Conservation (phyloP, 768 basidiomycete genomes). For the Trametes meyenii region DNA sequence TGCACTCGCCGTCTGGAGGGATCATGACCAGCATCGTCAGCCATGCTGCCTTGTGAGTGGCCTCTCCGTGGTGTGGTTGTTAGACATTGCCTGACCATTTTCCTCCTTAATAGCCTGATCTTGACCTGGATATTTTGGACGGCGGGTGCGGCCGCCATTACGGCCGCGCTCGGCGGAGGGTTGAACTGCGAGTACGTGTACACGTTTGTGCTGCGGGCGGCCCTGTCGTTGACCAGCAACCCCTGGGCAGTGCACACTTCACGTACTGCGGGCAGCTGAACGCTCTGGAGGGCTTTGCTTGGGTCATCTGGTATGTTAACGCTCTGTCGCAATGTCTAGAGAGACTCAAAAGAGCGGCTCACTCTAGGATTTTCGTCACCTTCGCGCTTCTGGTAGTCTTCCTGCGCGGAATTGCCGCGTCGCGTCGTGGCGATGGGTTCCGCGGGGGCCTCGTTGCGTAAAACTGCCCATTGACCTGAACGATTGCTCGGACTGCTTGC, state of each 20-base stretch:
- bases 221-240: neutral
- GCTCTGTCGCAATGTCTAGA: too few relatives aligned
- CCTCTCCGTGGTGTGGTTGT: neutral
- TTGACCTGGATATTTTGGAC: slow-evolving; percentile 82
- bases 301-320: slow-evolving; percentile 65
- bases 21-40: slow-evolving; percentile 62
- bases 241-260: slow-evolving; percentile 40
- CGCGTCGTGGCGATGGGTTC: slow-evolving; percentile 69
- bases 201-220: neutral
- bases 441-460: slow-evolving; percentile 52
- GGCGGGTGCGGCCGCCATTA: slow-evolving; percentile 72
- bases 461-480: neutral
- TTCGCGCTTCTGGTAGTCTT: slow-evolving; percentile 61
- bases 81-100: neutral
- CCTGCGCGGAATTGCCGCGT: slow-evolving; percentile 58
- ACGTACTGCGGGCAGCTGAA: slow-evolving; percentile 78
- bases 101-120: slow-evolving; percentile 47
- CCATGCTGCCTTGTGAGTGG: slow-evolving; percentile 64
- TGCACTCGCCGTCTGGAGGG: slow-evolving; percentile 47
- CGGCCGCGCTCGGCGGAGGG: slow-evolving; percentile 65
- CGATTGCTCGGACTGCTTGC: neutral
- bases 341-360: too few relatives aligned
- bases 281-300: slow-evolving; percentile 73
- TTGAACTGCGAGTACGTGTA: slow-evolving; percentile 64
- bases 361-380: slow-evolving; percentile 72